Conservation (phyloP, 2,329 filamentous ascomycete genomes). For the Diaporthe nobilis region DNA sequence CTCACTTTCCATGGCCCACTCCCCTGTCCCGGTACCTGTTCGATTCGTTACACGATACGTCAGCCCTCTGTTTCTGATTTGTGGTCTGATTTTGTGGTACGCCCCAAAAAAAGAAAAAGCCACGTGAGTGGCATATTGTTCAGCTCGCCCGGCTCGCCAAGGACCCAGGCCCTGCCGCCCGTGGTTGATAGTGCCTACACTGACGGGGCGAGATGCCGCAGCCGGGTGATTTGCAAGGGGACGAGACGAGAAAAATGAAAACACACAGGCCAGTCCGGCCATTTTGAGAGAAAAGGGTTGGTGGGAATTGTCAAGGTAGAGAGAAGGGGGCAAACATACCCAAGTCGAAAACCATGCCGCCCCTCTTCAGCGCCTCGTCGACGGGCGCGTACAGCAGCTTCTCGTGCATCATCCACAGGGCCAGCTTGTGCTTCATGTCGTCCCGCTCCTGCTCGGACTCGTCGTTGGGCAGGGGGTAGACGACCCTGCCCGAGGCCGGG, state of each 20-base stretch:
- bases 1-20: conserved; percentile 66
- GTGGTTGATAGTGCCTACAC: background rate
- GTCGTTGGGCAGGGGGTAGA: conserved; percentile 57
- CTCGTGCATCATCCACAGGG: conserved; percentile 53
- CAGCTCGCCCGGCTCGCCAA: conserved; percentile 34
- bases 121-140: conserved; percentile 33
- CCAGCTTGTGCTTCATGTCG: conserved; percentile 57
- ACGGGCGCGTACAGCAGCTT: conserved; percentile 62
- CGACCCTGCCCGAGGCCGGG: conserved; percentile 49
- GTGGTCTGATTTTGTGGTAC: background rate
- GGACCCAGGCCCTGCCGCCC: background rate
- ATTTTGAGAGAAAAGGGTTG: background rate
- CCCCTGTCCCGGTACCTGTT: conserved; percentile 65
- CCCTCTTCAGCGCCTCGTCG: conserved; percentile 53
- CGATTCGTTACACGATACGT: conserved; percentile 37
- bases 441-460: conserved; percentile 58
- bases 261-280: background rate
- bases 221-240: background rate
- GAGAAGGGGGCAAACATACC: conserved; percentile 52
- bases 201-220: background rate
- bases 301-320: background rate
- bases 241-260: background rate
- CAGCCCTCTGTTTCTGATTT: conserved; percentile 35
- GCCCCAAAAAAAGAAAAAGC: background rate
- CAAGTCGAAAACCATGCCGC: conserved; percentile 62